phyloP scores from a whole-genome alignment of 1,139 yeast genomes.

The Dujonia santamariae region DNA sequence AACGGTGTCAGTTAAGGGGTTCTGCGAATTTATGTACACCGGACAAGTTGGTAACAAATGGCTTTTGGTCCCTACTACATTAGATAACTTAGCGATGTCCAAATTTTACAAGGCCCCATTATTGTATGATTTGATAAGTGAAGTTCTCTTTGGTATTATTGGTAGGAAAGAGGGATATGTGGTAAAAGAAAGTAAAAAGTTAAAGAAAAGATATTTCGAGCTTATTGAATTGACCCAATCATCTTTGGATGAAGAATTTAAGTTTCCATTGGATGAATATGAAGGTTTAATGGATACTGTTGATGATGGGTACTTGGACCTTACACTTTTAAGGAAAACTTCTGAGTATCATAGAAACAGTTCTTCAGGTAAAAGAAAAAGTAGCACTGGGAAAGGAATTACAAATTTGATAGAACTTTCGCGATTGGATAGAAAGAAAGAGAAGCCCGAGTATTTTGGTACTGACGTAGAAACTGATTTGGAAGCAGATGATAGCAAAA shows the following conservation, averaged over 20 bases:
- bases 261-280: slow-evolving; percentile 44
- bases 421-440: too few species aligned
- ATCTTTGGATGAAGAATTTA: slow-evolving; percentile 21
- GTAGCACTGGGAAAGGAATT: too few species aligned
- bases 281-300: slow-evolving; percentile 46
- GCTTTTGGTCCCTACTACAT: slow-evolving; percentile 62
- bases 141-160: slow-evolving; percentile 64
- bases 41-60: slow-evolving; percentile 78
- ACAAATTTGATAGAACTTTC: too few species aligned
- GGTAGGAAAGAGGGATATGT: slow-evolving; percentile 61
- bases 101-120: slow-evolving; percentile 66
- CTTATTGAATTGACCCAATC: slow-evolving; percentile 24
- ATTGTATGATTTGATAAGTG: slow-evolving; percentile 63
- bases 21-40: slow-evolving; percentile 70
- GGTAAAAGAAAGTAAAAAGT: slow-evolving; percentile 36
- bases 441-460: too few species aligned
- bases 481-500: too few species aligned
- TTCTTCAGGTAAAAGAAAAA: too few species aligned
- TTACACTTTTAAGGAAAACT: slow-evolving; percentile 49
- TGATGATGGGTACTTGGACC: slow-evolving; percentile 64
- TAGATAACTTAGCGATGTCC: slow-evolving; percentile 60
- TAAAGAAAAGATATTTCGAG: slow-evolving; percentile 28
- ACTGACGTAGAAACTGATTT: too few species aligned
- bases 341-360: slow-evolving; percentile 25
- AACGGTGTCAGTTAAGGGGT: slow-evolving; percentile 57